Percentiles rank a stretch among this genome's conserved stretches.
Evolutionary conservation across 2,329 filamentous ascomycete genomes (phyloP).

Genomic region (Fusarium protoensiforme): DNA sequence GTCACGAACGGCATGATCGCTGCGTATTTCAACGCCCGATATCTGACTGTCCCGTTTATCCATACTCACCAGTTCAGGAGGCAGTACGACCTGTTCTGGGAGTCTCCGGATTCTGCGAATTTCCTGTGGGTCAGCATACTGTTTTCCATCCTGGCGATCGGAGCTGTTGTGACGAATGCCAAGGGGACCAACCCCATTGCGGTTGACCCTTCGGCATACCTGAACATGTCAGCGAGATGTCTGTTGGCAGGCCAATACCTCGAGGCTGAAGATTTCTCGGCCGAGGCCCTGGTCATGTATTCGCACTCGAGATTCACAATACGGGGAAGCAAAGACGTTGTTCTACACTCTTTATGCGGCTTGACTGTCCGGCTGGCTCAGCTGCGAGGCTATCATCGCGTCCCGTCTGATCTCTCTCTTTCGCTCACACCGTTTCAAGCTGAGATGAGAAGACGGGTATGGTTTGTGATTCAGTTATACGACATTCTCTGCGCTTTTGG

Average conservation of each 20-base stretch:
- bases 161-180: neutral
- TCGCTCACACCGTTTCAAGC: constrained; percentile 7
- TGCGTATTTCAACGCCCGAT: constrained; percentile 18
- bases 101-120: neutral
- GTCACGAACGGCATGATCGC: neutral
- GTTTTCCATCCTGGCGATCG: constrained; percentile 17
- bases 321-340: neutral
- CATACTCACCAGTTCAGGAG: constrained; percentile 22
- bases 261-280: neutral
- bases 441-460: constrained; percentile 22
- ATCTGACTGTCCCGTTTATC: constrained; percentile 6
- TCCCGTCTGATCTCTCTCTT: neutral
- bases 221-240: constrained; percentile 9
- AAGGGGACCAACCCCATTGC: neutral
- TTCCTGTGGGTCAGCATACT: constrained; percentile 24
- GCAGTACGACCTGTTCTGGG: constrained; percentile 30
- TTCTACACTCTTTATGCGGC: neutral
- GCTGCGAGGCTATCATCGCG: constrained; percentile 3
- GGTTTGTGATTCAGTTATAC: constrained; percentile 24
- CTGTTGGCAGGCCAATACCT: constrained; percentile 12
- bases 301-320: constrained; percentile 3
- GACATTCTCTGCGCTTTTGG: constrained; percentile 20
- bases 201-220: neutral
- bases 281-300: constrained; percentile 20
- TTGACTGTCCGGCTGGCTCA: constrained; percentile 19